Evolutionary conservation across 192 early-diverging fungal genomes (phyloP), one percentile per base, ranked within the genome.

Genomic region (Linnemannia exigua): DNA sequence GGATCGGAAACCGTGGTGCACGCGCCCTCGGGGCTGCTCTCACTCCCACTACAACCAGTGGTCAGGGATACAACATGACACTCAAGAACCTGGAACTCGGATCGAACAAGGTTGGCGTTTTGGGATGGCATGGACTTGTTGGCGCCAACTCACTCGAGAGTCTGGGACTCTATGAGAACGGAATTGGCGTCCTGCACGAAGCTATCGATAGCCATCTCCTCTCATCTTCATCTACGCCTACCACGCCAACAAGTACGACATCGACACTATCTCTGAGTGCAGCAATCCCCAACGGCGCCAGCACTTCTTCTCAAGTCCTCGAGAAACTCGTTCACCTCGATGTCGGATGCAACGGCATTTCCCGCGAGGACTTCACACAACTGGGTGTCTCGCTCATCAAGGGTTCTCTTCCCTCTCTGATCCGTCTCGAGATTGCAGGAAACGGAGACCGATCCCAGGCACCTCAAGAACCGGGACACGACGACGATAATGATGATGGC

Each of bases 261-360:
- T n/a, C 67, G 2, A 46, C 25, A 66, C 72, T 47, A 52, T 66
- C n/a, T 8, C 5, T 72, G 0, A 66, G 54, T 41, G 38, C 77
- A 8, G 20, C 28, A 15, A 61, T 79, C 28, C 31, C 70, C 44
- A 79, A 79, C 47, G 83, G 77, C 35, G 68, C 68, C 3, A 67
- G 38, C 22, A 63, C 72, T 5, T 52, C 77, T 0, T 7, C 38
- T 1, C 72, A 75, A 2, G 69, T 69, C n/a, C 75, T 86, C 3
- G 74, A 76, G 35, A 76, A 73, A 8, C 44, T 90, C 5, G 54
- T 70, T 1, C 80, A 86, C 38, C 77, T 91, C 12, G 90, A 91
- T 70, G 78, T 91, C n/a, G 90, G 90, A 35, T 88, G 89, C 79
- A 91, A 91, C 63, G 54, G 74, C 17, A 84, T 91, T 19, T 79